Evolutionary conservation across 2,329 filamentous ascomycete species (phyloP).

Genomic region (Pseudocercospora macadamiae): DNA sequence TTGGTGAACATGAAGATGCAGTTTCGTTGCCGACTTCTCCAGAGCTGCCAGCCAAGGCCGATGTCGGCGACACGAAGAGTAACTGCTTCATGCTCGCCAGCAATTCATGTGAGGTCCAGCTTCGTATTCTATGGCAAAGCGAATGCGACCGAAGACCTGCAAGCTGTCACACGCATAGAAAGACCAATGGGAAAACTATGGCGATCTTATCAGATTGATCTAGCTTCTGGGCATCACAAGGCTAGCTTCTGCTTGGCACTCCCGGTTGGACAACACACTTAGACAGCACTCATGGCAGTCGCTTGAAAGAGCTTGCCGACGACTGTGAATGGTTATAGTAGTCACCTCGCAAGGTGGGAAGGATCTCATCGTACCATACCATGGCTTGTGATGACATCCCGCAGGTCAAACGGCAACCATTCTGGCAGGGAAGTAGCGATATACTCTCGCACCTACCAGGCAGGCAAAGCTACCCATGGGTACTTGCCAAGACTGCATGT

Average conservation of each 20-base stretch:
- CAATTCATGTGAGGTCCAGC: no score
- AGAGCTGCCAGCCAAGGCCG: no score
- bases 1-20: no score
- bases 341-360: no score
- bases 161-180: no score
- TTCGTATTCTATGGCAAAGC: no score
- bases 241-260: neutral
- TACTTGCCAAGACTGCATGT: neutral
- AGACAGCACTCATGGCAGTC: neutral
- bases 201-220: neutral
- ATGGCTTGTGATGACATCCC: neutral
- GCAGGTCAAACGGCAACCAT: neutral
- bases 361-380: no score
- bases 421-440: neutral
- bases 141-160: no score
- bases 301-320: neutral
- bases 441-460: neutral
- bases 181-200: no score
- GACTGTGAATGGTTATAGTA: neutral
- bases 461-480: neutral
- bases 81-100: no score
- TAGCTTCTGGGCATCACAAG: conserved; percentile 2
- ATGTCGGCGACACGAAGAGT: no score
- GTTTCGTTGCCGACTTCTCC: no score
- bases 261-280: neutral